Evolutionary conservation across 2,329 filamentous ascomycete species (phyloP).

Genomic region (Tricladium varicosporioides): DNA sequence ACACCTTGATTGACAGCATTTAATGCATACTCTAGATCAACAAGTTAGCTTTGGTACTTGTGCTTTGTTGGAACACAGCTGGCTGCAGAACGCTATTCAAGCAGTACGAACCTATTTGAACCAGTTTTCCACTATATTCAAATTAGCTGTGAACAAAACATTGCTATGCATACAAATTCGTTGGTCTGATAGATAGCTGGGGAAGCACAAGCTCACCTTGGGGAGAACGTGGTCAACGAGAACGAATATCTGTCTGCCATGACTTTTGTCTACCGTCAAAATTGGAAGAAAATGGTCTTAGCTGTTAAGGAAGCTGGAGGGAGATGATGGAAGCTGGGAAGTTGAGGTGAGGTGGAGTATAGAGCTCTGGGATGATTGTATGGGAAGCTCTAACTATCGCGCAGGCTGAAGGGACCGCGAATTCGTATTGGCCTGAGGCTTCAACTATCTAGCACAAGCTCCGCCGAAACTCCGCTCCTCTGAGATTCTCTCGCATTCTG

Average conservation of each 20-base stretch:
- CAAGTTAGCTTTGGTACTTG: slow-evolving; percentile 14
- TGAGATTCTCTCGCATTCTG: slow-evolving; percentile 21
- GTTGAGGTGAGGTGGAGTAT: slow-evolving; percentile 14
- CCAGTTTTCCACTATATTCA: slow-evolving; percentile 82
- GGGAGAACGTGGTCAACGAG: slow-evolving; percentile 98
- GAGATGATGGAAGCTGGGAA: slow-evolving; percentile 7
- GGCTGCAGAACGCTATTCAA: not conserved
- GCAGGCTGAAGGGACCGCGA: slow-evolving; percentile 23
- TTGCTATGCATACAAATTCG: slow-evolving; percentile 11
- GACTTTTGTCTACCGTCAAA: slow-evolving; percentile 32
- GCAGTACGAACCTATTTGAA: slow-evolving; percentile 78
- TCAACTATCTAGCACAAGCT: slow-evolving; percentile 2
- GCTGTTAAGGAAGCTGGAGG: slow-evolving; percentile 2
- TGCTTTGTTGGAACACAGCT: slow-evolving; percentile 13
- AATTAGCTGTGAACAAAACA: slow-evolving; percentile 22
- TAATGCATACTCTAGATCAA: slow-evolving; percentile 83
- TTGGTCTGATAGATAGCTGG: slow-evolving; percentile 18
- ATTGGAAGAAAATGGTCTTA: slow-evolving; percentile 1
- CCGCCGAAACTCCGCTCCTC: not conserved
- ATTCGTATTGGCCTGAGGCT: slow-evolving; percentile 3
- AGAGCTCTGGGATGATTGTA: slow-evolving; percentile 22
- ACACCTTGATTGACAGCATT: slow-evolving; percentile 99
- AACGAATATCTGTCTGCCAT: slow-evolving; percentile 99
- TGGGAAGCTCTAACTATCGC: slow-evolving; percentile 19
- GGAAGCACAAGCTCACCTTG: slow-evolving; percentile 67